Evolutionary conservation across 1,284 basidiomycete genomes (phyloP).

Genomic region (Sporisorium iseilematis-ciliati): DNA sequence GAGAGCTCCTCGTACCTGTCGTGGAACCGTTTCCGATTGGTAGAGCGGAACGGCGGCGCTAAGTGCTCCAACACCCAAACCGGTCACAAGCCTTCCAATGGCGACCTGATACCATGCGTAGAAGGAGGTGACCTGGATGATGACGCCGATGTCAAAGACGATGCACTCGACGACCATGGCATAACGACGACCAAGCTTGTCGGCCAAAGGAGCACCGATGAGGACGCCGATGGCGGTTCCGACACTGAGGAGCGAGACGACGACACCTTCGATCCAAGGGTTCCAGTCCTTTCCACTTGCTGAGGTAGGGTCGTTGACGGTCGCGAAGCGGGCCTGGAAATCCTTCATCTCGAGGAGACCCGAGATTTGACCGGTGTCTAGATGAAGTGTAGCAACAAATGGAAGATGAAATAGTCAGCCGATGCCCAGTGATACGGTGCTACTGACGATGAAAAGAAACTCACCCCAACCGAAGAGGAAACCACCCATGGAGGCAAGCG

Average conservation of each 20-base stretch:
- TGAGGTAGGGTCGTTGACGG: slow-evolving; percentile 20
- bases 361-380: slow-evolving; percentile 81
- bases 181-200: slow-evolving; percentile 77
- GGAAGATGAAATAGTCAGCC: no score
- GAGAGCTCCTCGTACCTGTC: slow-evolving; percentile 81
- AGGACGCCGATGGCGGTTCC: slow-evolving; percentile 69
- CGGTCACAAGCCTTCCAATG: slow-evolving; percentile 79
- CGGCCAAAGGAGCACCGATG: slow-evolving; percentile 72
- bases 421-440: no score
- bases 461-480: slow-evolving; percentile 76
- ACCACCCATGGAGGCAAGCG: slow-evolving; percentile 81
- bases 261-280: slow-evolving; percentile 73
- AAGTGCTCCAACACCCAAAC: slow-evolving; percentile 70
- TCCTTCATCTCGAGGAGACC: slow-evolving; percentile 82
- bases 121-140: slow-evolving; percentile 72
- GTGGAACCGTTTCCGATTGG: slow-evolving; percentile 81
- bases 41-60: slow-evolving; percentile 81
- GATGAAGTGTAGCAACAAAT: no score
- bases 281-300: slow-evolving; percentile 48
- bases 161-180: slow-evolving; percentile 80
- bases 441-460: neutral
- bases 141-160: slow-evolving; percentile 79
- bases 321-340: slow-evolving; percentile 77
- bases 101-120: slow-evolving; percentile 70
- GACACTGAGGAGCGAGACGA: slow-evolving; percentile 77